These are phyloP conservation scores for Mycena venus DNA, from an alignment of 768 basidiomycete species.

Conservation along the genomic window DNA sequence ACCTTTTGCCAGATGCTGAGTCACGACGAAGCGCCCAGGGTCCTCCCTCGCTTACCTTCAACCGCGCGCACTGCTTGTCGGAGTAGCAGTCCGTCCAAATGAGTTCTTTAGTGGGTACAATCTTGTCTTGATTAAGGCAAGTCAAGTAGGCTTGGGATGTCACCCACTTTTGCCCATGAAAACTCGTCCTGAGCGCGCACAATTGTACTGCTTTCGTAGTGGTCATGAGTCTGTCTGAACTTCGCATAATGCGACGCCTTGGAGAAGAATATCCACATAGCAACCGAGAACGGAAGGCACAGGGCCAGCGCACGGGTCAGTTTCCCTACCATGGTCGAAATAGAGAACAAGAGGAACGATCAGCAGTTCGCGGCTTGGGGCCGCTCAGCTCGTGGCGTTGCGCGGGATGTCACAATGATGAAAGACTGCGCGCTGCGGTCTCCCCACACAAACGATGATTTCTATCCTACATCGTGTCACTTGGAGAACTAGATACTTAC, in stretches of 20 bases:
- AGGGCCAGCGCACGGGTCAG: no score
- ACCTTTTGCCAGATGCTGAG: constrained; percentile 5
- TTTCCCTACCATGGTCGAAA: not conserved
- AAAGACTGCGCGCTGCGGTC: no score
- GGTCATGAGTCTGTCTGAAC: not conserved
- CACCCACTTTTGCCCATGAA: constrained; percentile 15
- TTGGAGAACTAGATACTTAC: no score
- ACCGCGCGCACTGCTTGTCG: constrained; percentile 12
- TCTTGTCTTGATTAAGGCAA: not conserved
- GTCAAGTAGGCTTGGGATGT: not conserved
- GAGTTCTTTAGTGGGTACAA: constrained; percentile 13
- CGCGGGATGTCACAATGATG: no score
- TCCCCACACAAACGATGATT: no score
- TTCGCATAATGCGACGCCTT: not conserved
- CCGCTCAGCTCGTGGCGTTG: no score
- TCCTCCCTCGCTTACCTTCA: constrained; percentile 13
- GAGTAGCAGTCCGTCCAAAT: constrained; percentile 23
- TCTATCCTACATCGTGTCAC: no score
- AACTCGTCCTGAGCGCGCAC: constrained; percentile 6
- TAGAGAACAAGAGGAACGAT: not conserved
- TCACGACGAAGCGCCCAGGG: not conserved
- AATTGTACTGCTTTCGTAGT: no score
- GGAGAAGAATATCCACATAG: not conserved
- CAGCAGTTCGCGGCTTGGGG: no score
- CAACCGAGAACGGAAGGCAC: no score